Evolutionary conservation across 139 green algal species (phyloP), one percentile per base, ranked within the genome.

Genomic region (Asterochloris erici): DNA sequence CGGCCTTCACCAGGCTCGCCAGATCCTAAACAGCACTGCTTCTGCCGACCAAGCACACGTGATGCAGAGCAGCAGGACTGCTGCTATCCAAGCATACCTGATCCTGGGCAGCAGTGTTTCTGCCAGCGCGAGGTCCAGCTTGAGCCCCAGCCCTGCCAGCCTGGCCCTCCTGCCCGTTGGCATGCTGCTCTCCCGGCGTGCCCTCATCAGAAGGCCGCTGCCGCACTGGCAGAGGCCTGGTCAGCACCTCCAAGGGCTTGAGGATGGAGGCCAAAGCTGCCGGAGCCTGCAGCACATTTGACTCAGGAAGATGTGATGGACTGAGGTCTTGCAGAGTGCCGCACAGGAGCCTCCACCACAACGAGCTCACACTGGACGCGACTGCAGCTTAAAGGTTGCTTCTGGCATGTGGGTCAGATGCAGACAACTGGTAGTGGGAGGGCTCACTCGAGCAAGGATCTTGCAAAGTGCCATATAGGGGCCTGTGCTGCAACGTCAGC

Each of bases 221-320:
- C 63, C 47, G 28, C 68, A 84, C 63, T 29, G 85, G 79, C 29
- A 88, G 69, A 47, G 86, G 64, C 0, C 95, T 89, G 0, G 95
- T 97, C 38, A 98, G 87, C 62, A 94, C 82, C 84, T 98, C 95
- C 78, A 98, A 85, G 0, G 94, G 91, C 70, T 93, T 93, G 28
- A 98, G 86, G 1, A 98, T 90, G 76, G 87, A 73, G 47, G 84
- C 91, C 38, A 97, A 84, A 19, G 88, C 74, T 69, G 87, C 87
- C 23, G 84, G 77, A 9, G 92, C 90, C 23, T 91, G 73, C 47
- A 84, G 70, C 14, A 23, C 79, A 54, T 54, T 2, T 54, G 38
- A 77, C 38, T 74, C 0, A 24, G 21, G 74, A 6, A 74, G 24
- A 28, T 79, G 29, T 79, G 74, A 54, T 63, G 14, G n/a, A 79